Conservation (phyloP, 768 basidiomycete genomes). For the Phaeotremella fagi region DNA sequence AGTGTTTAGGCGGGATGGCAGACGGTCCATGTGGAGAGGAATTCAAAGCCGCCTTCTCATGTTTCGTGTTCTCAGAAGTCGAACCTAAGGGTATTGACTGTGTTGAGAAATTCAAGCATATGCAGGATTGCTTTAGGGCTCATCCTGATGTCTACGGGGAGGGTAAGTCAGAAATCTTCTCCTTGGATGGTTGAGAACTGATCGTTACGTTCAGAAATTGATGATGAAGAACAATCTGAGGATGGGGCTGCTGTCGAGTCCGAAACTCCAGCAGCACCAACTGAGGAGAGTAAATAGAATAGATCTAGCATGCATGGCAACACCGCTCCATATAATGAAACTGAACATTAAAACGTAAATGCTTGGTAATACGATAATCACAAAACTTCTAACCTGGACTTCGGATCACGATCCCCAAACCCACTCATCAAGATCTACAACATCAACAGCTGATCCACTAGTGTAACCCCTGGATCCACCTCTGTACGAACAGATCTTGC, state of each 20-base stretch:
- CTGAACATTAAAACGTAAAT: too few relatives aligned
- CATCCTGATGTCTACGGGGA: constrained; percentile 95
- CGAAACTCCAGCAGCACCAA: background rate
- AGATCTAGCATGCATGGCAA: constrained; percentile 1
- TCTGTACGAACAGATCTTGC: constrained; percentile 31
- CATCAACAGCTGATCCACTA: constrained; percentile 18
- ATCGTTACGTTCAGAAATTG: constrained; percentile 27
- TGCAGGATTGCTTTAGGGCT: constrained; percentile 95
- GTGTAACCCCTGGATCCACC: constrained; percentile 25
- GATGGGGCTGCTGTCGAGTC: background rate
- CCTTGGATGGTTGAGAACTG: constrained; percentile 1
- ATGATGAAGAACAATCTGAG: constrained; percentile 25
- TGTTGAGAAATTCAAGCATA: constrained; percentile 92
- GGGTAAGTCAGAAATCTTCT: constrained; percentile 55
- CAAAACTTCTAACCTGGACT: background rate
- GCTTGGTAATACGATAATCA: background rate
- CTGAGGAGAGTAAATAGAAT: background rate
- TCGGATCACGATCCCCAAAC: constrained; percentile 5
- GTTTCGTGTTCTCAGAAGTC: constrained; percentile 87
- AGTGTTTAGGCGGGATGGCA: constrained; percentile 96
- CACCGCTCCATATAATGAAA: background rate
- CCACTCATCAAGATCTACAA: constrained; percentile 39
- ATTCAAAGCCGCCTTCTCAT: constrained; percentile 93
- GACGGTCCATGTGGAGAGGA: constrained; percentile 90
- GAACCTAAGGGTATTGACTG: constrained; percentile 98